Evolutionary conservation across 257 asterid species (phyloP).

Genomic region (Petunia secreta): DNA sequence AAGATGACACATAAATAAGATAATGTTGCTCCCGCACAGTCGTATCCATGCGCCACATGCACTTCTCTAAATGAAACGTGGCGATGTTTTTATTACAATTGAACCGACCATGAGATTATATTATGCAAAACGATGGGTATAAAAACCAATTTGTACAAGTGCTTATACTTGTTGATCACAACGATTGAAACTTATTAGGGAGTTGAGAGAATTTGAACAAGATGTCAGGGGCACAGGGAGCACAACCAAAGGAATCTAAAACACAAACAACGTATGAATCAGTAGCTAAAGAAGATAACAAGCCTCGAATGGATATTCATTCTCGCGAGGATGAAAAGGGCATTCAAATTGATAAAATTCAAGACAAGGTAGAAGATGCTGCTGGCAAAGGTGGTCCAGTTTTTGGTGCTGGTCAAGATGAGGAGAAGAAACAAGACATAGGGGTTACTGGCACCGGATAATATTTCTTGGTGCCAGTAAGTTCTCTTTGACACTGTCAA

Average conservation of each 20-base stretch:
- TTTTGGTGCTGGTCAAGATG: conserved; percentile 74
- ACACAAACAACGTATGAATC: conserved; percentile 80
- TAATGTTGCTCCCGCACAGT: background rate
- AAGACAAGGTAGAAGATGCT: conserved; percentile 81
- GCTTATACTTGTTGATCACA: background rate
- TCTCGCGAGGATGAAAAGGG: conserved; percentile 85
- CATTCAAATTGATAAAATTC: conserved; percentile 54
- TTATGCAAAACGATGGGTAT: background rate
- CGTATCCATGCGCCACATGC: background rate
- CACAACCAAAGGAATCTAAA: conserved; percentile 74
- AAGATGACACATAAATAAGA: background rate
- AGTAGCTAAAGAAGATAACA: conserved; percentile 64
- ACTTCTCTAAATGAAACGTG: background rate
- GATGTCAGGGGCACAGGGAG: conserved; percentile 98
- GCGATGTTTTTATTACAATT: background rate
- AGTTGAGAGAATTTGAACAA: background rate
- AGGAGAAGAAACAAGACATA: conserved; percentile 54
- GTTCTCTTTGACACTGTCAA: too few species aligned
- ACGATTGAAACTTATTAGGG: background rate
- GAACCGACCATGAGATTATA: background rate
- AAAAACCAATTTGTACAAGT: background rate
- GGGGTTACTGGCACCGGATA: conserved; percentile 76
- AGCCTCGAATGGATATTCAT: conserved; percentile 56
- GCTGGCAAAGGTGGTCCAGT: conserved; percentile 84
- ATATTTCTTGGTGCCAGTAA: too few species aligned